Conservation (phyloP, 805 yeast genomes). For the Starmerella gropengiesseri region DNA sequence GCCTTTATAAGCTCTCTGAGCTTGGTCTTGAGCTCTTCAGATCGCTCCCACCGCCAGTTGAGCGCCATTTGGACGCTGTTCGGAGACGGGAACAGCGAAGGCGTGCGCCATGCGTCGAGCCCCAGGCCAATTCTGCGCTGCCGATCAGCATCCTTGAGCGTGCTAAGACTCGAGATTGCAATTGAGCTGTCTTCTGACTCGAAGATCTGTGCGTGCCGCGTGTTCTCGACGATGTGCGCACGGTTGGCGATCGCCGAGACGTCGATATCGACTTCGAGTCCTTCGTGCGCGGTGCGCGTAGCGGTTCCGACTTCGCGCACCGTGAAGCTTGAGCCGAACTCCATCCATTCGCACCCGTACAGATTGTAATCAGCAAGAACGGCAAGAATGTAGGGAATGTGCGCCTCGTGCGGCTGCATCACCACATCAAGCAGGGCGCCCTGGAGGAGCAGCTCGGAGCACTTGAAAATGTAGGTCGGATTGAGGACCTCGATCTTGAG, state of each 20-base stretch:
- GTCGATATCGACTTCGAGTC: conserved; percentile 60
- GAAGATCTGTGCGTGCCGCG: conserved; percentile 42
- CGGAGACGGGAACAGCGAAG: conserved; percentile 7
- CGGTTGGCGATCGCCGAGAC: conserved; percentile 56
- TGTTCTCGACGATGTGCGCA: conserved; percentile 30
- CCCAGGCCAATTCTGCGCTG: conserved; percentile 11
- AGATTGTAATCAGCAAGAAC: conserved; percentile 74
- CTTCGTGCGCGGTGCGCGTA: conserved; percentile 40
- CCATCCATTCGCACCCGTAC: conserved; percentile 74
- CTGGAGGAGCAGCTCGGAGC: conserved; percentile 41
- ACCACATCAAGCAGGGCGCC: conserved; percentile 35
- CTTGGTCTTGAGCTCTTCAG: neutral
- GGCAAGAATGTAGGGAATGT: conserved; percentile 65
- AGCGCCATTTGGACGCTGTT: conserved; percentile 1
- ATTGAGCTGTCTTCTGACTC: conserved; percentile 4
- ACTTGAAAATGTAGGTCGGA: conserved; percentile 47
- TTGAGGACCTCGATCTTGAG: conserved; percentile 59
- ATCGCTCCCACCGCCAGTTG: conserved; percentile 19
- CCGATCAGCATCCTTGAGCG: conserved; percentile 14
- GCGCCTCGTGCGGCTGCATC: conserved; percentile 61
- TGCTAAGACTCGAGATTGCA: conserved; percentile 18
- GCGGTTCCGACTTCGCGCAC: neutral
- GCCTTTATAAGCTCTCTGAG: conserved; percentile 4
- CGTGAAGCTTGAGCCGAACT: conserved; percentile 24
- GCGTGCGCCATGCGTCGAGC: conserved; percentile 10